These are phyloP conservation scores for Blepharisma japonicum DNA, from an alignment of 73 alveolate species.

Conservation along the genomic window DNA sequence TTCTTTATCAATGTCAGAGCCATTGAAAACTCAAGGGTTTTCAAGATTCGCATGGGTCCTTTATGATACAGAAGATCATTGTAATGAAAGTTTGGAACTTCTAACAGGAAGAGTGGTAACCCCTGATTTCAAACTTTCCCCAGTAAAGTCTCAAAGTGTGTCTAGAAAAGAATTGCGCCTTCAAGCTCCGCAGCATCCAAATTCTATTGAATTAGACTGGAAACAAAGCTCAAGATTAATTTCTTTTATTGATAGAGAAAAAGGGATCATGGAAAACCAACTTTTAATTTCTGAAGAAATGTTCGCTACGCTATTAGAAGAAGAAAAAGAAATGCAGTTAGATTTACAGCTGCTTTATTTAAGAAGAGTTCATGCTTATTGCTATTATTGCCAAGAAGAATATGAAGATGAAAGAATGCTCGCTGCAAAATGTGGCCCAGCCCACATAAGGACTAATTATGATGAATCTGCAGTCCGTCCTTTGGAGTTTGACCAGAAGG, in stretches of 20 bases:
- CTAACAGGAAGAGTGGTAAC: constrained; percentile 50
- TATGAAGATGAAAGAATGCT: constrained; percentile 89
- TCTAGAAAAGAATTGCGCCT: constrained; percentile 59
- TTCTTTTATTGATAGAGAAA: constrained; percentile 61
- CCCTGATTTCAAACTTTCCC: constrained; percentile 52
- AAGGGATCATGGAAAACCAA: constrained; percentile 51
- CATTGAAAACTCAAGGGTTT: constrained; percentile 74
- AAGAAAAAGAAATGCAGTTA: constrained; percentile 34
- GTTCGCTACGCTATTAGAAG: constrained; percentile 38
- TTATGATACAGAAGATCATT: constrained; percentile 76
- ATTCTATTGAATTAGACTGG: constrained; percentile 63
- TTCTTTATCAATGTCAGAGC: constrained; percentile 81
- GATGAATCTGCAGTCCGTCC: constrained; percentile 51
- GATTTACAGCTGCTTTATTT: constrained; percentile 76
- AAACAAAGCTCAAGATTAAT: constrained; percentile 58
- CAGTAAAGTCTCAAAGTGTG: constrained; percentile 50
- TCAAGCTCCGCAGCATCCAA: constrained; percentile 76
- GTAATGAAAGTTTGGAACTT: constrained; percentile 46
- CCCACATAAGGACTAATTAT: constrained; percentile 64
- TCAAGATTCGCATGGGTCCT: constrained; percentile 86
- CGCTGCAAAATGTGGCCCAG: constrained; percentile 81
- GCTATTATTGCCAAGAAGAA: constrained; percentile 87
- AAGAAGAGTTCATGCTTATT: constrained; percentile 86
- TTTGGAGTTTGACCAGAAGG: constrained; percentile 5
- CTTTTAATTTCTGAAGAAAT: constrained; percentile 28